phyloP scores from a whole-genome alignment of 2,329 filamentous ascomycete genomes.

The Verticillium nubilum region DNA sequence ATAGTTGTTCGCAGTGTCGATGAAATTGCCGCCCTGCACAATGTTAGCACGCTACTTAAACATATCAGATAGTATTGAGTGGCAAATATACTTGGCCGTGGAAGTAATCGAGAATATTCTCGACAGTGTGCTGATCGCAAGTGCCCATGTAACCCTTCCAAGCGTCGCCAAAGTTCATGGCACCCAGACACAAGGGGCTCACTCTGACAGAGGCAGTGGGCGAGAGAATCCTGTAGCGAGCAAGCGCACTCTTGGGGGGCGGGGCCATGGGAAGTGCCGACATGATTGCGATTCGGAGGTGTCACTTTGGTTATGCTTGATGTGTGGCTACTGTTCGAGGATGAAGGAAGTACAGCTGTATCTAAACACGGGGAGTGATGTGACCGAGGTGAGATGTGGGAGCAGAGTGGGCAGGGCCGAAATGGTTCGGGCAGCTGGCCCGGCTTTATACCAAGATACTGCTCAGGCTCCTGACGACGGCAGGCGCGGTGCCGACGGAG shows the following conservation, averaged over 20 bases:
- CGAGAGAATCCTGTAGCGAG: slow-evolving; percentile 60
- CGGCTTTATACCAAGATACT: too few relatives aligned
- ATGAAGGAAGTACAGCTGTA: background rate
- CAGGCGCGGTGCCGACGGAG: background rate
- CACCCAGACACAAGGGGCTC: slow-evolving; percentile 61
- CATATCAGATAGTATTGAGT: background rate
- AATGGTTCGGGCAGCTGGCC: too few relatives aligned
- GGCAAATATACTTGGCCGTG: slow-evolving; percentile 41
- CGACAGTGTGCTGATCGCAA: slow-evolving; percentile 57
- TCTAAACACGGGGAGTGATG: too few relatives aligned
- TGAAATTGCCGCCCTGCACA: slow-evolving; percentile 57
- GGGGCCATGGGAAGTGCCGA: slow-evolving; percentile 28
- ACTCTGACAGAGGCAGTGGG: slow-evolving; percentile 61
- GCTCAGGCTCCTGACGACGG: background rate
- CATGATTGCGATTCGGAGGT: background rate
- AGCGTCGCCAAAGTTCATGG: slow-evolving; percentile 58
- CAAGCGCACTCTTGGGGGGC: slow-evolving; percentile 54
- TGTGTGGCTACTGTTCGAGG: background rate
- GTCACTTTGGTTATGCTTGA: background rate
- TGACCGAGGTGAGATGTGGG: background rate
- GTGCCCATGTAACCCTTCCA: slow-evolving; percentile 55
- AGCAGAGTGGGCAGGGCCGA: too few relatives aligned
- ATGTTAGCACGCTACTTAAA: background rate
- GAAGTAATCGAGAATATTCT: slow-evolving; percentile 62
- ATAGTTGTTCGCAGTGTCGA: slow-evolving; percentile 68